Evolutionary conservation across 768 basidiomycete genomes (phyloP), one percentile per base, ranked within the genome.

Genomic region (Hydnomerulius pinastri): DNA sequence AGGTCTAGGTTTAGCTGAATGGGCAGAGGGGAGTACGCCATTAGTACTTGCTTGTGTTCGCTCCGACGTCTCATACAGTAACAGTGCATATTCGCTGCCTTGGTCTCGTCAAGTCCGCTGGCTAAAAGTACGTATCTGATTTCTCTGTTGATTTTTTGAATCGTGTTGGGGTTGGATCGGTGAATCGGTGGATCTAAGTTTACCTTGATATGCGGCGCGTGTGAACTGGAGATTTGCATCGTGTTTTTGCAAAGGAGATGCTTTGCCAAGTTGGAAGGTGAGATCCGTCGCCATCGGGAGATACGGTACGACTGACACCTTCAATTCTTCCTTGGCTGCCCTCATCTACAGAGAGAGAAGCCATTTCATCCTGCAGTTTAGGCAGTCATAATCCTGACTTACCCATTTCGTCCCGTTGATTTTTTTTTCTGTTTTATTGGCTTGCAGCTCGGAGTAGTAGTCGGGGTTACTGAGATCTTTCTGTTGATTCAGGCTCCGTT

Each of bases 231-330:
- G 64, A 64, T 66, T 66, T 66, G 61, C 64, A 63, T 66, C 58
- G 60, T 66, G 61, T 54, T 55, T 60, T 47, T 60, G 63, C 55
- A 56, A 4, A 10, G 17, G 38, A 39, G 5, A n/a, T 18, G 4
- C 10, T 48, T 46, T 30, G 39, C 79, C 78, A 80, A 41, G 7
- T 24, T 55, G 53, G 58, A 63, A 65, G 17, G 63, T 63, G 63
- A 64, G 63, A 64, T 84, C 82, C 80, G 79, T 71, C 72, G 75
- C 67, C 81, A 84, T 85, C 82, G 84, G 82, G 77, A 79, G 80
- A 82, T 81, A 79, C 70, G 71, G 61, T 65, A 66, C 70, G 66
- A 75, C 75, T 77, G 73, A 64, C 58, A 38, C 36, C 44, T 56
- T 46, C 58, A 47, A 54, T 52, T 41, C n/a, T n/a, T n/a, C n/a